phyloP scores from a whole-genome alignment of 2,329 filamentous ascomycete genomes.

The Trichoderma semiorbis region DNA sequence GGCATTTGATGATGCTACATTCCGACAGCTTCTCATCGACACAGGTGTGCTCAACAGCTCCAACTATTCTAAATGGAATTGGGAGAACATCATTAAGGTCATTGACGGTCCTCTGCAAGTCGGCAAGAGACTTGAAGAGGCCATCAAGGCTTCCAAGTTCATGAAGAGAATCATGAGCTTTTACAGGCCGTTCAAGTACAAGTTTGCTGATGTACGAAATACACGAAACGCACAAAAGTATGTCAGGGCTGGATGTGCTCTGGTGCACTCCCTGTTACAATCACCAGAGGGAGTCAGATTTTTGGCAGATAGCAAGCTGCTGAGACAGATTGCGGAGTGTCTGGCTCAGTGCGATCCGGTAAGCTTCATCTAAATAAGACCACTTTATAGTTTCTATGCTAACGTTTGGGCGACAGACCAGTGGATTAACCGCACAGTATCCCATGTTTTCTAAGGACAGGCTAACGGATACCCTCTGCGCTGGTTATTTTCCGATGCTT shows the following conservation, averaged over 20 bases:
- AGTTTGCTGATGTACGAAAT: slow-evolving; percentile 86
- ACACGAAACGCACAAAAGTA: slow-evolving; percentile 94
- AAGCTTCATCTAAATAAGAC: slow-evolving; percentile 28
- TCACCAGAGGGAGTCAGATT: slow-evolving; percentile 82
- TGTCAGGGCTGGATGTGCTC: slow-evolving; percentile 79
- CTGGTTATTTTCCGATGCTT: slow-evolving; percentile 91
- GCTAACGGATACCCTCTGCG: slow-evolving; percentile 80
- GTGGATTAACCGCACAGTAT: slow-evolving; percentile 72
- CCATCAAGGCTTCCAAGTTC: slow-evolving; percentile 92
- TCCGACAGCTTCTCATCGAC: slow-evolving; percentile 65
- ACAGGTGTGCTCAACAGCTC: slow-evolving; percentile 84
- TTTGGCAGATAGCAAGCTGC: slow-evolving; percentile 83
- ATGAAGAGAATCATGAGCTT: slow-evolving; percentile 93
- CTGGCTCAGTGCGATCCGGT: slow-evolving; percentile 91
- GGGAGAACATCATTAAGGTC: slow-evolving; percentile 85
- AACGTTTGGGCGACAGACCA: slow-evolving; percentile 45
- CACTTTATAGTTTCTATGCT: background rate
- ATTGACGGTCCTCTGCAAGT: slow-evolving; percentile 91
- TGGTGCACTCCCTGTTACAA: slow-evolving; percentile 83
- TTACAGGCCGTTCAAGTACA: slow-evolving; percentile 93
- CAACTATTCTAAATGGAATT: slow-evolving; percentile 95
- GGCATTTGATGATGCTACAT: slow-evolving; percentile 57
- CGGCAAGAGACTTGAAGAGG: slow-evolving; percentile 88
- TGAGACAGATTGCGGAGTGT: slow-evolving; percentile 93
- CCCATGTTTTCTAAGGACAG: slow-evolving; percentile 87